phyloP scores from a whole-genome alignment of 192 early-diverging fungal genomes.

The Glomus cerebriforme region DNA sequence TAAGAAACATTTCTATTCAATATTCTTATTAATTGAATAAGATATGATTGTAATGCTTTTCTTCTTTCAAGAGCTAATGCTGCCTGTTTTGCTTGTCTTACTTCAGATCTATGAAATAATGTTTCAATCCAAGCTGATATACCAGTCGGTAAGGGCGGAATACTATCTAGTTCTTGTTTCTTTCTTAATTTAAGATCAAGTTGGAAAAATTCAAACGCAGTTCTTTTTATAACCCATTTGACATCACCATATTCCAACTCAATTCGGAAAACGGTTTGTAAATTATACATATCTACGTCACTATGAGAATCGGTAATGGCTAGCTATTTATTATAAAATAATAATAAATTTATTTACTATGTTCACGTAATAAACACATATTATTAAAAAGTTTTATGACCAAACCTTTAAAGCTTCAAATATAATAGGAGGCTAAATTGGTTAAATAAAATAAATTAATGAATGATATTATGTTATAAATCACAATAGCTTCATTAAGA shows the following conservation, averaged over 20 bases:
- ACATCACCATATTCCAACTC: constrained; percentile 76
- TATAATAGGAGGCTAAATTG: not conserved
- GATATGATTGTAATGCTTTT: constrained; percentile 60
- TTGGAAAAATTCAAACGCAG: constrained; percentile 64
- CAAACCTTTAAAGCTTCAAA: constrained; percentile 1
- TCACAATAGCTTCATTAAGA: not conserved
- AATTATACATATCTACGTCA: constrained; percentile 36
- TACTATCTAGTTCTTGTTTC: constrained; percentile 42
- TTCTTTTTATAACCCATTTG: constrained; percentile 73
- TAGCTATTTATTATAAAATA: constrained; percentile 41
- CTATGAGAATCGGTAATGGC: constrained; percentile 51
- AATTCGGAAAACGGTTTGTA: constrained; percentile 64
- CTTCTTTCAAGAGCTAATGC: constrained; percentile 55
- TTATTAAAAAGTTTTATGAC: not conserved
- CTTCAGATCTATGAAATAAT: constrained; percentile 19
- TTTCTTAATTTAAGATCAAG: constrained; percentile 65
- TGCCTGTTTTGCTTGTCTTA: constrained; percentile 35
- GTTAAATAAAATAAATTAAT: not conserved
- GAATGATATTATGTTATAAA: not conserved
- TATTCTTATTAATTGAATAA: constrained; percentile 56
- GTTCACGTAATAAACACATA: not conserved
- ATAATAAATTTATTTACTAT: not conserved
- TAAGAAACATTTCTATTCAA: constrained; percentile 63
- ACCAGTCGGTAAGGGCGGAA: constrained; percentile 39
- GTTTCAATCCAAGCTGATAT: not conserved